These are phyloP conservation scores for Cladophialophora immunda DNA, from an alignment of 2,329 filamentous ascomycete species.

Conservation along the genomic window DNA sequence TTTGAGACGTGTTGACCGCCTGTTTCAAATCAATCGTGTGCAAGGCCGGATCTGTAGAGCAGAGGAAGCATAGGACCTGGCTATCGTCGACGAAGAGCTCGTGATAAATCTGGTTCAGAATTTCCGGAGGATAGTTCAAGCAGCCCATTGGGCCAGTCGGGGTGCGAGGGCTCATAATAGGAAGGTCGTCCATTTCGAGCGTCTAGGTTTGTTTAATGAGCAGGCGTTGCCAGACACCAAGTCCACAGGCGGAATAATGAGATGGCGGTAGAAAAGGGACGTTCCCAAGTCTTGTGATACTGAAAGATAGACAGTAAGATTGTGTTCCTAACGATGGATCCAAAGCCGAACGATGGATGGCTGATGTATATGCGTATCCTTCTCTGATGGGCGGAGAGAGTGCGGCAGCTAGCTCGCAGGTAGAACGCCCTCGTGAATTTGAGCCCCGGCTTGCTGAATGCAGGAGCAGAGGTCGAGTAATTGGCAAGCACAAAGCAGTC, in stretches of 20 bases:
- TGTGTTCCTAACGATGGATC: conserved; percentile 9
- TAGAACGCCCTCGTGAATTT: not conserved
- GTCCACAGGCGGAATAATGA: not conserved
- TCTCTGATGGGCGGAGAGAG: not conserved
- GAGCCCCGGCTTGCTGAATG: not conserved
- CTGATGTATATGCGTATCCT: not conserved
- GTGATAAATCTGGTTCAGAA: conserved; percentile 29
- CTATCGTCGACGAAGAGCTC: conserved; percentile 24
- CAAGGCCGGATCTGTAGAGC: conserved; percentile 20
- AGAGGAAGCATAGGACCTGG: conserved; percentile 27
- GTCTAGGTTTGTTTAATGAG: not conserved
- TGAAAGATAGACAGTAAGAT: conserved; percentile 14
- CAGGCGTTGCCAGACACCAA: not conserved
- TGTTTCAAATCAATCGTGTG: conserved; percentile 15
- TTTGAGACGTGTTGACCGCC: not conserved
- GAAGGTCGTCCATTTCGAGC: conserved; percentile 14
- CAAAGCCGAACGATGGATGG: not conserved
- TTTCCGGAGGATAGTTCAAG: conserved; percentile 30
- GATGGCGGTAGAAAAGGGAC: not conserved
- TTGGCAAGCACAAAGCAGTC: not conserved
- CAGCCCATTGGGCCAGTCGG: conserved; percentile 26
- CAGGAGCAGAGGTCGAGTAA: not conserved
- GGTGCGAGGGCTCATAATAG: conserved; percentile 1
- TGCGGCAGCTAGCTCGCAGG: not conserved
- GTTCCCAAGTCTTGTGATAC: not conserved